Evolutionary conservation across 2,329 filamentous ascomycete species (phyloP).

Genomic region (Kalaharituber pfeilii): DNA sequence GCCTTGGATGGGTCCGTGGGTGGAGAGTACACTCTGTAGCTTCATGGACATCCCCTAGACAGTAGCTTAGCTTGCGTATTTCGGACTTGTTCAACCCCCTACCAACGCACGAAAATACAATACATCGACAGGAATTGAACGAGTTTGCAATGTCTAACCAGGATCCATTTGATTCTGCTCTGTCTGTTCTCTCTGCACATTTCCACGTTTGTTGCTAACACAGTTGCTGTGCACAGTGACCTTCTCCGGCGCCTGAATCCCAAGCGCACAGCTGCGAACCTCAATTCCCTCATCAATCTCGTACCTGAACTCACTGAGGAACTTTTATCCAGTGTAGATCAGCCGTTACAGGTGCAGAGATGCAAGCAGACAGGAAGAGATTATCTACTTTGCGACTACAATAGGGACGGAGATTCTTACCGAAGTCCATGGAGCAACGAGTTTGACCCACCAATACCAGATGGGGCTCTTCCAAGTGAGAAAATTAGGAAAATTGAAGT

Average conservation of each 20-base stretch:
- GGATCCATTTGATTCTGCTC: slow-evolving; percentile 58
- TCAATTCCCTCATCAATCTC: slow-evolving; percentile 72
- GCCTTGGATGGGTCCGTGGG: too few species aligned
- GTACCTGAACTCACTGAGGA: slow-evolving; percentile 90
- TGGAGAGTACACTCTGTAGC: too few species aligned
- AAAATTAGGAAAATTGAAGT: slow-evolving; percentile 86
- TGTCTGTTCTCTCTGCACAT: slow-evolving; percentile 36
- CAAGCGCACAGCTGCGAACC: slow-evolving; percentile 73
- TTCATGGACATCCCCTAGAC: too few species aligned
- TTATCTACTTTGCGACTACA: slow-evolving; percentile 98
- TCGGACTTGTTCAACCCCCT: too few species aligned
- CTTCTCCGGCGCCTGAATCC: slow-evolving; percentile 95
- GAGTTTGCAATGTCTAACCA: slow-evolving; percentile 38
- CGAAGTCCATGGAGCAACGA: slow-evolving; percentile 98
- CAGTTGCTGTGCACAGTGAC: slow-evolving; percentile 43
- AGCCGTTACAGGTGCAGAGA: slow-evolving; percentile 70
- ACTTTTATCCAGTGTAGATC: slow-evolving; percentile 91
- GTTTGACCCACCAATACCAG: slow-evolving; percentile 81
- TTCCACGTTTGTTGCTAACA: slow-evolving; percentile 4
- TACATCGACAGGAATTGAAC: too few species aligned
- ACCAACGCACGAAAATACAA: too few species aligned
- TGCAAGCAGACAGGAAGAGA: slow-evolving; percentile 82
- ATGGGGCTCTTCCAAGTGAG: slow-evolving; percentile 77
- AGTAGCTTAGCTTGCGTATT: too few species aligned
- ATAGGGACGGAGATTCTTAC: slow-evolving; percentile 95